These are phyloP conservation scores for Prunus campanulata DNA, from an alignment of 306 rosid species.

Conservation along the genomic window DNA sequence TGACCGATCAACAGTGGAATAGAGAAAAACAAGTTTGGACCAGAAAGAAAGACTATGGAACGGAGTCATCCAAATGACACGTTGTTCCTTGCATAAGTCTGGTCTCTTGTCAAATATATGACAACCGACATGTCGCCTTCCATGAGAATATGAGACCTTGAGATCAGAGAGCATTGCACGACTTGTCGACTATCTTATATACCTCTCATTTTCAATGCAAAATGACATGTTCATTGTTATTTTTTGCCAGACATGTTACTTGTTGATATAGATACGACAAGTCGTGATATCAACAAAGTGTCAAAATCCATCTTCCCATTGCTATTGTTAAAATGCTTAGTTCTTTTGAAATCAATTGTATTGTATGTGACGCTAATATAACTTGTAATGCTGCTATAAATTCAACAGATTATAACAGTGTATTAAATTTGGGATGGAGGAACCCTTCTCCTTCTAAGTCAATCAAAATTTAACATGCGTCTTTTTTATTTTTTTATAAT, in stretches of 20 bases:
- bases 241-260: not conserved
- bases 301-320: not conserved
- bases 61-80: not conserved
- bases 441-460: not conserved
- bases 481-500: not conserved
- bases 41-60: not conserved
- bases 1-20: not conserved
- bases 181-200: slow-evolving; percentile 2
- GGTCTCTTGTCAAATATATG: not conserved
- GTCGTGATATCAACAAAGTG: not conserved
- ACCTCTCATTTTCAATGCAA: not conserved
- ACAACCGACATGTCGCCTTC: not conserved
- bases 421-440: too few species aligned
- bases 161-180: not conserved
- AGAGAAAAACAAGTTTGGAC: not conserved
- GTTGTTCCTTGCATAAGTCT: not conserved
- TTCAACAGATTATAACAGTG: too few species aligned
- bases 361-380: too few species aligned
- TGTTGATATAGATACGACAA: not conserved
- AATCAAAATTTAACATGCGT: not conserved
- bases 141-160: not conserved
- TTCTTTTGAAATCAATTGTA: not conserved
- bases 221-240: not conserved
- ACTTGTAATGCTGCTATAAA: too few species aligned
- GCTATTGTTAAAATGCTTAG: not conserved